A percentile compares a stretch with the other conserved stretches of the same genome.
These are phyloP conservation scores for Leccinum subatratum DNA, from an alignment of 1,284 basidiomycete genomes.

Conservation along the genomic window DNA sequence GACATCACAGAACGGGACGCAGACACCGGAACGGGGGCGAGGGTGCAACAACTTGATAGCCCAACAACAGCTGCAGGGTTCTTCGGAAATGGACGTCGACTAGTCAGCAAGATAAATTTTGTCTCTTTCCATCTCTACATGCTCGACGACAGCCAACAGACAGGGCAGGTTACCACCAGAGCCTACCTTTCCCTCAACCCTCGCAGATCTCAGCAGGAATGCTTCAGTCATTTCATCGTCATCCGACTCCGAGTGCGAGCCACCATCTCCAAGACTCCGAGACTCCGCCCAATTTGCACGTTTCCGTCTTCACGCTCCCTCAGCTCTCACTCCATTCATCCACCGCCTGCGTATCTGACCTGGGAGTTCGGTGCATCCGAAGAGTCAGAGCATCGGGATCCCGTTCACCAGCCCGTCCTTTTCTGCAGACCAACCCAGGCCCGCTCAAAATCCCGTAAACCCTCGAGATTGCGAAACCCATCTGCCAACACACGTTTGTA, in stretches of 20 bases:
- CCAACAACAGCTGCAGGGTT: conserved; percentile 35
- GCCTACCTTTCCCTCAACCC: conserved; percentile 36
- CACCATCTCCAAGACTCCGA: conserved; percentile 42
- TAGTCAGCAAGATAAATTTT: conserved; percentile 35
- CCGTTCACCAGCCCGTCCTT: conserved; percentile 11
- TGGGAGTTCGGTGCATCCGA: conserved; percentile 51
- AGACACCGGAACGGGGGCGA: conserved; percentile 50
- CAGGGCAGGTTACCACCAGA: background rate
- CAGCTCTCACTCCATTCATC: conserved; percentile 43
- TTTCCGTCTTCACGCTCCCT: conserved; percentile 62
- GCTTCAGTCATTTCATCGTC: conserved; percentile 70
- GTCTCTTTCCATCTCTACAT: background rate
- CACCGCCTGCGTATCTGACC: conserved; percentile 58
- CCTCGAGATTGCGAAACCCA: conserved; percentile 43
- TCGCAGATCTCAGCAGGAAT: conserved; percentile 68
- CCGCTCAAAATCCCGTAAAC: conserved; percentile 35
- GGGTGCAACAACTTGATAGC: conserved; percentile 26
- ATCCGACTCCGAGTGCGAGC: conserved; percentile 56
- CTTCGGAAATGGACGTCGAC: conserved; percentile 81
- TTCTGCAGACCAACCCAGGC: conserved; percentile 10
- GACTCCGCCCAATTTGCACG: conserved; percentile 55
- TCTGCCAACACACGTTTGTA: conserved; percentile 46
- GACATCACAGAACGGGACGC: conserved; percentile 56
- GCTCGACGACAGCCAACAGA: background rate
- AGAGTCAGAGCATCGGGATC: conserved; percentile 21